Evolutionary conservation across 148 eudicot genomes (phyloP), one percentile per base, ranked within the genome.

Genomic region (Rhododendron ovatum): DNA sequence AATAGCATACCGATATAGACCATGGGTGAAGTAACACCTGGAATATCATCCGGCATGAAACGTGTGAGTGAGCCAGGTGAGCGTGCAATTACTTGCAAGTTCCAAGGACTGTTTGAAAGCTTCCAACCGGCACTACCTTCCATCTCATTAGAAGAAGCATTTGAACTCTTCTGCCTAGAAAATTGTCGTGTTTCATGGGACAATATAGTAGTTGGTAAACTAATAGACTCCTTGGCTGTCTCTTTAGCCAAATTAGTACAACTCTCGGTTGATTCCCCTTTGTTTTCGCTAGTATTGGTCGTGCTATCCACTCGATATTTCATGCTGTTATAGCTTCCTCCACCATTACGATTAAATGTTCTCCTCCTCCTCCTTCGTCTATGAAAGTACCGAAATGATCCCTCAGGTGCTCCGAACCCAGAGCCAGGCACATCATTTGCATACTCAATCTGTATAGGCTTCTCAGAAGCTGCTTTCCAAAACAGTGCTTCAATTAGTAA

Each of bases 11-110:
- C 99, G 86, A 97, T 88, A 88, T 97, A 97, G 80, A 95, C 93
- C 99, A 97, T 97, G 7, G 99, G 99, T 30, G 99, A 97, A 18
- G 98, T 97, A 84, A 97, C 99, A 84, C 99, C 99, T n/a, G 99
- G 98, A 78, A 97, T 95, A 90, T 97, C 98, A 93, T 97, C 98
- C 73, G 94, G 91, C 98, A 97, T 95, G 88, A 94, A 97, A 59
- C 98, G 93, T 8, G 99, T 97, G 78, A 97, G 91, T 13, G 99
- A 97, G 67, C 99, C 99, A 86, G 98, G 92, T 74, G 98, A 94
- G 55, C 96, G 91, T 35, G 99, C 93, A 89, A 97, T 93, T 78
- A 93, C 98, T 93, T 97, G 98, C 76, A 97, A 92, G 91, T 97
- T 97, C 99, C 99, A 97, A 86, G 98, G 95, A 90, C 98, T 90